A percentile compares a stretch with the other conserved stretches of the same genome.
Evolutionary conservation across 129 eudicot species (phyloP).

Genomic region (Flaveria ramosissima): DNA sequence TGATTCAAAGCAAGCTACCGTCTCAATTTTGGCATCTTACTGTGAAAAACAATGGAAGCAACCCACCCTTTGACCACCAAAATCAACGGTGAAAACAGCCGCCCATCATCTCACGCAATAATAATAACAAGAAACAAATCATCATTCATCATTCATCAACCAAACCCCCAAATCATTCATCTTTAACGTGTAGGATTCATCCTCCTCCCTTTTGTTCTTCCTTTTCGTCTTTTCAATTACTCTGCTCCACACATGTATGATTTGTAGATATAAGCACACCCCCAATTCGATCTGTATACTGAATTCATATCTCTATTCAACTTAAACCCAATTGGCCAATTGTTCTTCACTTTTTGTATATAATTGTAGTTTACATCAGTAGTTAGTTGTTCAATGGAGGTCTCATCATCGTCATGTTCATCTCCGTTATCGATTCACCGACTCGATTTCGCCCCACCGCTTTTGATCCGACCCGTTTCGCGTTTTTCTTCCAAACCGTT

Average conservation of each 20-base stretch:
- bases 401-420: slow-evolving; percentile 53
- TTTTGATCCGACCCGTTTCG: slow-evolving; percentile 36
- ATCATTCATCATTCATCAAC: slow-evolving; percentile 11
- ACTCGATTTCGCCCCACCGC: slow-evolving; percentile 37
- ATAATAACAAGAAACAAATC: not conserved
- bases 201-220: slow-evolving; percentile 26
- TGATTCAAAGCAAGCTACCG: slow-evolving; percentile 12
- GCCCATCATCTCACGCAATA: slow-evolving; percentile 29
- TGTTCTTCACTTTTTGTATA: slow-evolving; percentile 22
- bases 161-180: slow-evolving; percentile 24
- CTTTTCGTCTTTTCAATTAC: slow-evolving; percentile 3
- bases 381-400: slow-evolving; percentile 40
- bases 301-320: not conserved
- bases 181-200: slow-evolving; percentile 56
- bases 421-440: slow-evolving; percentile 49
- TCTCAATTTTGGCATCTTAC: slow-evolving; percentile 33
- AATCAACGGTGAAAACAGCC: slow-evolving; percentile 28
- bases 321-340: not conserved
- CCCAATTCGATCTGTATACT: not conserved
- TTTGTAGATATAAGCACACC: slow-evolving; percentile 17
- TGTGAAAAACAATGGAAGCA: slow-evolving; percentile 6
- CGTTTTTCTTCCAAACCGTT: slow-evolving; percentile 22
- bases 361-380: not conserved
- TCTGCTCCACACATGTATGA: slow-evolving; percentile 28
- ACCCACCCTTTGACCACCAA: slow-evolving; percentile 31